Evolutionary conservation across 495 filamentous ascomycete genomes (phyloP).

Genomic region (Oidiodendron maius): DNA sequence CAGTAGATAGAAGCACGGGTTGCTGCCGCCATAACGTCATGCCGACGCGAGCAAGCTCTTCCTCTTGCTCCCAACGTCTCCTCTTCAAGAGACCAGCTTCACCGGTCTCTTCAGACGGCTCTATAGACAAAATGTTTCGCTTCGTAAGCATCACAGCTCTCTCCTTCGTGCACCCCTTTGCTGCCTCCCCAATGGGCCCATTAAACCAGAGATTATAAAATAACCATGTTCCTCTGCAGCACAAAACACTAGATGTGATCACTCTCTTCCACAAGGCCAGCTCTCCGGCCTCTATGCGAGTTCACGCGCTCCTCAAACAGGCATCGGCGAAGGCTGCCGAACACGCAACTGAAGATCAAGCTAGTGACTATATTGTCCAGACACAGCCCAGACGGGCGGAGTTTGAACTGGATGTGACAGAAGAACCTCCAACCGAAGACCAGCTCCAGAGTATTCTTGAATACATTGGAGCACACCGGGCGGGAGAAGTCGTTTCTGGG

Average conservation of each 20-base stretch:
- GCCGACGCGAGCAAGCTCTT: not conserved
- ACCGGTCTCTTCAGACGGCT: too few relatives aligned
- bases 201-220: not conserved
- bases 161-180: not conserved
- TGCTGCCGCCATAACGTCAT: not conserved
- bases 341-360: slow-evolving; percentile 60
- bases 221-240: slow-evolving; percentile 35
- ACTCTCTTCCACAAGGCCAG: slow-evolving; percentile 89
- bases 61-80: not conserved
- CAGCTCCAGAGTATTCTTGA: slow-evolving; percentile 85
- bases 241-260: slow-evolving; percentile 82
- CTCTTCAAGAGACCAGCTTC: too few relatives aligned
- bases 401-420: slow-evolving; percentile 84
- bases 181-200: too few relatives aligned
- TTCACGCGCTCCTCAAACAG: slow-evolving; percentile 69
- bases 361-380: slow-evolving; percentile 50
- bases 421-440: slow-evolving; percentile 71
- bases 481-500: slow-evolving; percentile 59
- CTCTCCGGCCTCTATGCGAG: slow-evolving; percentile 56
- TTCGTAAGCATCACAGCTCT: slow-evolving; percentile 29
- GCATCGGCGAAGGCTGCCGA: slow-evolving; percentile 54
- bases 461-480: slow-evolving; percentile 58
- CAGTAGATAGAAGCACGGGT: too few relatives aligned
- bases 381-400: slow-evolving; percentile 43
- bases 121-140: slow-evolving; percentile 33